Evolutionary conservation across 345 rosid species (phyloP), one percentile per base, ranked within the genome.

Genomic region (Adansonia digitata): DNA sequence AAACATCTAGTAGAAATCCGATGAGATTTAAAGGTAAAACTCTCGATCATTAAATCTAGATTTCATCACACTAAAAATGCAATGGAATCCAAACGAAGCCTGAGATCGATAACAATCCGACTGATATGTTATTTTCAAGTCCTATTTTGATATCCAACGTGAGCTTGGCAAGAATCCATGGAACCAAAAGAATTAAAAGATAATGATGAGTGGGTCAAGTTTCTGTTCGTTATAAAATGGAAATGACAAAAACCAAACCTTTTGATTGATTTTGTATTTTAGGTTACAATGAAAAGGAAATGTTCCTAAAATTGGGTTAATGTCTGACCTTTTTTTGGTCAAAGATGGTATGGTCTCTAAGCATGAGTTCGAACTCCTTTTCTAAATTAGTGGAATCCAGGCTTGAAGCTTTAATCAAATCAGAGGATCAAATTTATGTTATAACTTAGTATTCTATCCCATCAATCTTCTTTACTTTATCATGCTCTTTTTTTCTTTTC

Each of bases 261-360:
- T 64, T 43, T 64, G 63, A 20, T 55, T 66, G 62, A 64, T 26
- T 64, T 66, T n/a, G n/a, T n/a, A n/a, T 59, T 6, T 45, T 37
- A 46, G 81, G 75, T 78, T 6, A 66, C 9, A 22, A 45, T 67
- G 76, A 78, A 45, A 77, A 74, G 74, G 74, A 69, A 73, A 67
- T 37, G 55, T 42, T 67, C 74, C 55, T 2, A 37, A 73, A 42
- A 46, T 55, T 46, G 27, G 49, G 31, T 43, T 5, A 22, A 43
- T 43, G 17, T 24, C 49, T 17, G 14, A 14, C 51, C 69, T 20
- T 51, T 5, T 15, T 26, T 0, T 15, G 40, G 35, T 9, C 43
- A 37, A 69, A 42, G 12, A 13, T 40, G 37, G 27, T 59, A 26
- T 69, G 70, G 62, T 45, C 59, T 63, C 67, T 11, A 26, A 37